Evolutionary conservation across 768 basidiomycete species (phyloP).

Genomic region (Suillus alpinus): DNA sequence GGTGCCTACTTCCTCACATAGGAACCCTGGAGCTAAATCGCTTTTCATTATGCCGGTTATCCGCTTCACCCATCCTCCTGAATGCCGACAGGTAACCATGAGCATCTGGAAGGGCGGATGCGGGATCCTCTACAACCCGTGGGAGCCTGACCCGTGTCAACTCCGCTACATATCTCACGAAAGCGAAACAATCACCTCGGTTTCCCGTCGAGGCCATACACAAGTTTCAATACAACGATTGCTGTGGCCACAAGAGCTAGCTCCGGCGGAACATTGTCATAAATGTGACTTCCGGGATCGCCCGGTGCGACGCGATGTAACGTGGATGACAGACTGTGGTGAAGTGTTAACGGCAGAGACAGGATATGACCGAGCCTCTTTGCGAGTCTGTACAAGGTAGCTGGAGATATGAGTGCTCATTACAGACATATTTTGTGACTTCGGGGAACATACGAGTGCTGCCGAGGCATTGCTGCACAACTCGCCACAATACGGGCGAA

Average conservation of each 20-base stretch:
- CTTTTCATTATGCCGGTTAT: slow-evolving; percentile 27
- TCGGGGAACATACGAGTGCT: slow-evolving; percentile 64
- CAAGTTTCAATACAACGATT: slow-evolving; percentile 77
- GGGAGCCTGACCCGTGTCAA: slow-evolving; percentile 39
- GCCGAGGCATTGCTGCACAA: slow-evolving; percentile 55
- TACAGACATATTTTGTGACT: not conserved
- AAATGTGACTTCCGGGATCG: slow-evolving; percentile 47
- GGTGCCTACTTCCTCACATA: slow-evolving; percentile 40
- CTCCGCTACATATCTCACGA: slow-evolving; percentile 3
- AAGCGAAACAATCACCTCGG: slow-evolving; percentile 42
- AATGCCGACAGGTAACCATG: slow-evolving; percentile 48
- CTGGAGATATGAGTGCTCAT: slow-evolving; percentile 25
- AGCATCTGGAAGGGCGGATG: slow-evolving; percentile 52
- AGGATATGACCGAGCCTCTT: slow-evolving; percentile 57
- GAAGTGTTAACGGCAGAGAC: slow-evolving; percentile 59
- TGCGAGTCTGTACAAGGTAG: slow-evolving; percentile 60
- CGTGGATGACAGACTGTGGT: slow-evolving; percentile 48
- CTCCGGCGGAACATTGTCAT: slow-evolving; percentile 70
- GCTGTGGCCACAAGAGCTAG: slow-evolving; percentile 55
- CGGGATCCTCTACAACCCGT: slow-evolving; percentile 49
- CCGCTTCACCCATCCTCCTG: slow-evolving; percentile 34
- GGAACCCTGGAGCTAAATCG: slow-evolving; percentile 43
- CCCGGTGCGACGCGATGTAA: slow-evolving; percentile 32
- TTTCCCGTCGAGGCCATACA: slow-evolving; percentile 78
- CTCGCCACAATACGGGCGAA: slow-evolving; percentile 76